phyloP scores from a whole-genome alignment of 1,139 yeast genomes.

The Nakaseomyces uthaithaninus region DNA sequence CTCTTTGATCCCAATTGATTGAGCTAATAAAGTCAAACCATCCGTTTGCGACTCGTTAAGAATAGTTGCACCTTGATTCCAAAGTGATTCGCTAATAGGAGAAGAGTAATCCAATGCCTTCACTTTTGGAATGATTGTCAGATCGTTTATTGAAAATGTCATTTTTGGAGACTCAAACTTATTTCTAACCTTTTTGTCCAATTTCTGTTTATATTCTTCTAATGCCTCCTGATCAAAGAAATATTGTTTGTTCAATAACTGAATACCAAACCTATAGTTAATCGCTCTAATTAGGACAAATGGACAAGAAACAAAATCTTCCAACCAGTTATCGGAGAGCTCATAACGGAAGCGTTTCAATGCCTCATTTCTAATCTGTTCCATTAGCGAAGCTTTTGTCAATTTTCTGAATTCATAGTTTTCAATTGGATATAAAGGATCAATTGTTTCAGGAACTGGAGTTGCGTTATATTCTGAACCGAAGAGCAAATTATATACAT shows the following conservation, averaged over 20 bases:
- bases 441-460: conserved; percentile 40
- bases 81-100: conserved; percentile 64
- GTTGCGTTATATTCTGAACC: conserved; percentile 40
- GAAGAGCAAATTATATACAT: conserved; percentile 65
- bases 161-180: conserved; percentile 27
- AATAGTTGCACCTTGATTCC: conserved; percentile 59
- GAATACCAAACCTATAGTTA: conserved; percentile 76
- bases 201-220: conserved; percentile 35
- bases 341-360: conserved; percentile 51
- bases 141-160: conserved; percentile 53
- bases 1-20: conserved; percentile 66
- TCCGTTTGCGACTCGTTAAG: conserved; percentile 37
- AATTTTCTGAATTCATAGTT: conserved; percentile 40
- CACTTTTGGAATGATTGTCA: conserved; percentile 64
- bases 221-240: conserved; percentile 39
- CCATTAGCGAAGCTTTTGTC: conserved; percentile 40
- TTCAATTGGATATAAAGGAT: conserved; percentile 39
- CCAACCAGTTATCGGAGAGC: conserved; percentile 45
- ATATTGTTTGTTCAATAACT: conserved; percentile 49
- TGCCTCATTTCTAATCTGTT: conserved; percentile 46
- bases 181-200: conserved; percentile 35
- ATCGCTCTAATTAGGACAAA: conserved; percentile 59
- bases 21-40: conserved; percentile 54
- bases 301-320: conserved; percentile 32
- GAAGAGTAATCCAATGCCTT: conserved; percentile 66